Conservation (phyloP, 2,329 filamentous ascomycete species). For the Fusarium penzigii region DNA sequence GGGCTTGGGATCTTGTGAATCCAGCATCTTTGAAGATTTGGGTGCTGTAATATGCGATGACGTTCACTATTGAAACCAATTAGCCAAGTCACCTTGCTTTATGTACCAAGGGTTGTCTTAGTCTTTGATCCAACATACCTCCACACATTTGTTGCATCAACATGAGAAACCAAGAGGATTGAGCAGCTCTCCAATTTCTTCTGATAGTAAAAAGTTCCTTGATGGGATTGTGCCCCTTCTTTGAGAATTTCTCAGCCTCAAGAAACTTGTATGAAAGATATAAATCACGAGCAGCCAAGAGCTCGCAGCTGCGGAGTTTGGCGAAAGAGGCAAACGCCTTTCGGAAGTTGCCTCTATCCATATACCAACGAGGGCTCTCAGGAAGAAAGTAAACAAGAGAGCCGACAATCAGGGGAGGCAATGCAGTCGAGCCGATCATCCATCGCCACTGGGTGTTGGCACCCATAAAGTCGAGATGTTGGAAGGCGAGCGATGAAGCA, state of each 20-base stretch:
- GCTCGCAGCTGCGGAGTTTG: constrained; percentile 45
- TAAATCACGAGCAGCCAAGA: constrained; percentile 52
- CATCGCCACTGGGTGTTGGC: constrained; percentile 52
- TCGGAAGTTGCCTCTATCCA: constrained; percentile 44
- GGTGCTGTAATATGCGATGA: constrained; percentile 35
- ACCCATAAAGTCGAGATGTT: constrained; percentile 50
- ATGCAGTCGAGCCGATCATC: constrained; percentile 60
- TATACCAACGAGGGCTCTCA: constrained; percentile 53
- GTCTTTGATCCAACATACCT: constrained; percentile 43
- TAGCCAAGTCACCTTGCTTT: constrained; percentile 39
- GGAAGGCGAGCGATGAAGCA: constrained; percentile 52
- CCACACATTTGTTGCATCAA: constrained; percentile 40
- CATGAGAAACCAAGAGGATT: constrained; percentile 37
- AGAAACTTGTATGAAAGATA: constrained; percentile 47
- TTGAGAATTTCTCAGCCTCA: constrained; percentile 29
- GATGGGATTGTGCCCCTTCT: constrained; percentile 25
- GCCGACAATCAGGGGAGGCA: constrained; percentile 54
- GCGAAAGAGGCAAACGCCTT: constrained; percentile 48
- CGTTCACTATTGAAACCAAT: constrained; percentile 38
- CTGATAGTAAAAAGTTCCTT: constrained; percentile 33
- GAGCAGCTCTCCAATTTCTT: constrained; percentile 34
- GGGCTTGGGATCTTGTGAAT: constrained; percentile 29
- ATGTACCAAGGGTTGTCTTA: background rate
- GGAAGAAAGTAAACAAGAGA: constrained; percentile 63
- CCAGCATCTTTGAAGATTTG: constrained; percentile 31